Percentiles rank a stretch among this genome's conserved stretches.
These are phyloP conservation scores for Mesembryanthemum crystallinum DNA, from an alignment of 148 eudicot species.

Conservation along the genomic window DNA sequence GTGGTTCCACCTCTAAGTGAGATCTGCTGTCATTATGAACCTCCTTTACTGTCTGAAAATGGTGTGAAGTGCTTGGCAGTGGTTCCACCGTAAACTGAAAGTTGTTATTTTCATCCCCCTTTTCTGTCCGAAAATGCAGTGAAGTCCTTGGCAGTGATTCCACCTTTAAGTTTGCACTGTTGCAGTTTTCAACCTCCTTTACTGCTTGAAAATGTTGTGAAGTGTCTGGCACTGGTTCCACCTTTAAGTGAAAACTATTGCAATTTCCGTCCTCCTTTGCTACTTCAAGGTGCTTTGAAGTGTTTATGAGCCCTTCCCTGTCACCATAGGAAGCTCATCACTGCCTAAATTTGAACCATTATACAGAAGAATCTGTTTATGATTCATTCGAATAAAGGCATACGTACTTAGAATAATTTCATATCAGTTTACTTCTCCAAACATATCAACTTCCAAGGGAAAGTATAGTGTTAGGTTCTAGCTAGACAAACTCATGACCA, in stretches of 20 bases:
- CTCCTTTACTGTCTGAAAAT: not conserved
- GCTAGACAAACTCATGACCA: too few relatives aligned
- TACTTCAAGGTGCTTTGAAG: not conserved
- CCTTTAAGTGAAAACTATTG: not conserved
- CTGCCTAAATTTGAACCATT: too few relatives aligned
- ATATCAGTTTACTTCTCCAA: too few relatives aligned
- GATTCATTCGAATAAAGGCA: too few relatives aligned
- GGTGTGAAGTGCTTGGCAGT: not conserved
- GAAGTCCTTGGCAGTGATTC: not conserved
- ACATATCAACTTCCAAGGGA: too few relatives aligned
- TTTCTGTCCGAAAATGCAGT: not conserved
- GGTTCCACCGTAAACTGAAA: not conserved
- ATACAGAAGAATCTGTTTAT: too few relatives aligned
- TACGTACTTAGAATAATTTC: too few relatives aligned
- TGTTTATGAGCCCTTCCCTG: conserved; percentile 15
- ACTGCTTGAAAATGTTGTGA: not conserved
- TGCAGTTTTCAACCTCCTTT: not conserved
- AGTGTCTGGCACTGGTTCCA: not conserved
- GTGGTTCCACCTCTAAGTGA: conserved; percentile 14
- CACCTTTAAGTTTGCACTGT: not conserved
- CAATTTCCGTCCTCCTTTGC: conserved; percentile 4
- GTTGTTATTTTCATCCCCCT: not conserved
- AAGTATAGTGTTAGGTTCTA: too few relatives aligned
- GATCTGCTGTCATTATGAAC: not conserved
- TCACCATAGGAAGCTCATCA: too few relatives aligned